Evolutionary conservation across 495 filamentous ascomycete species (phyloP), one percentile per base, ranked within the genome.

Genomic region (Podospora tetraspora): DNA sequence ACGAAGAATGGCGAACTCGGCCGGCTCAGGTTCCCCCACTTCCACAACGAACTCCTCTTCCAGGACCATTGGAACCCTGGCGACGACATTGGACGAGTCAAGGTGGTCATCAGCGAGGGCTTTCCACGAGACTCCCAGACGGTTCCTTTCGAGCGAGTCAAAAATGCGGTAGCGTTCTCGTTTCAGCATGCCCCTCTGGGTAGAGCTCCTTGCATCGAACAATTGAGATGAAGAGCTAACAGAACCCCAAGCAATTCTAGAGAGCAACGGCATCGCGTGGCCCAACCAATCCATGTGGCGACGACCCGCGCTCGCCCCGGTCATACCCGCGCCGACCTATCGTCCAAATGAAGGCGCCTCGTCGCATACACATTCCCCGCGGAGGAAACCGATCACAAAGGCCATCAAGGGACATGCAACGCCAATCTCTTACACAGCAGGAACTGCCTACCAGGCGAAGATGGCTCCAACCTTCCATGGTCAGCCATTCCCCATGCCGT

Each of bases 161-260:
- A 88, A 72, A 91, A 93, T 75, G 74, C 92, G 24, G 86, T 94
- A 60, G 84, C 84, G 6, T 93, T 97, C 75, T 89, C 92, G 8
- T 97, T 96, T 71, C 92, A 95, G 74, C 92, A 94, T 84, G 92
- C 91, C 60, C 93, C 93, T 7, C 77, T 91, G 27, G 84, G 92
- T 94, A 79, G 34, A 76, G 83, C 76, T 4, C 11, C 3, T 9
- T 13, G 6, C 19, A 0, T 11, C 22, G 1, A 12, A 12, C n/a
- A 2, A n/a, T 37, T 23, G 19, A 25, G 34, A 29, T 32, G 25
- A 19, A 13, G 43, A 13, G 22, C 71, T 76, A 16, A 70, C 32
- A 4, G 5, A 52, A 29, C 6, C 3, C 5, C 1, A n/a, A 84
- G 91, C 91, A 57, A 82, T 93, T 12, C 82, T 95, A n/a, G 91